A percentile compares a stretch with the other conserved stretches of the same genome.
These are phyloP conservation scores for Athelia sp. DNA, from an alignment of 1,284 basidiomycete species.

Conservation along the genomic window DNA sequence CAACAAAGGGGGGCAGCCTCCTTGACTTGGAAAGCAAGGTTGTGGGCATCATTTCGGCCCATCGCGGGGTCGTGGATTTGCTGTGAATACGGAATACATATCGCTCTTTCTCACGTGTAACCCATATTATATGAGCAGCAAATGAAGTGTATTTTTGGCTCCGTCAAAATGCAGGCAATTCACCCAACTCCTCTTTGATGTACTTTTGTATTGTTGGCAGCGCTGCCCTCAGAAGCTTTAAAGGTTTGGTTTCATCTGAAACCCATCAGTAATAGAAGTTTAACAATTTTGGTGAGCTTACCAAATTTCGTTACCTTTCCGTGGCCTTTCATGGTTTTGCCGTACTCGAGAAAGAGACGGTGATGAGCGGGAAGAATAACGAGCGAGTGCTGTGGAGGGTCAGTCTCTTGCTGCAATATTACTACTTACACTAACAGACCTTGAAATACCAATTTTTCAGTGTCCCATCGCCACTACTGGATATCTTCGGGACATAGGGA, in stretches of 20 bases:
- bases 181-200: constrained; percentile 23
- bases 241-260: constrained; percentile 57
- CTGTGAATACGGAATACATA: no score
- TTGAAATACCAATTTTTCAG: constrained; percentile 62
- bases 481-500: constrained; percentile 49
- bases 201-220: constrained; percentile 57
- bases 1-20: constrained; percentile 49
- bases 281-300: constrained; percentile 17
- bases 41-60: constrained; percentile 49
- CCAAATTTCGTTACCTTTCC: constrained; percentile 55
- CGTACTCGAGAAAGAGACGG: constrained; percentile 40
- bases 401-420: constrained; percentile 4
- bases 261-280: constrained; percentile 1
- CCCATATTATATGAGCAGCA: no score
- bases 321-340: constrained; percentile 54
- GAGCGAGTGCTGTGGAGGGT: constrained; percentile 49
- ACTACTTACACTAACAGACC: constrained; percentile 30
- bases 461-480: constrained; percentile 26
- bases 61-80: constrained; percentile 39
- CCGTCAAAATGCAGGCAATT: no score
- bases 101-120: no score
- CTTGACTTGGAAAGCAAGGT: constrained; percentile 58
- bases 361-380: constrained; percentile 60
- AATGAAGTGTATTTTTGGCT: no score
- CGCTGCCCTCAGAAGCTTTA: constrained; percentile 56